Percentiles rank a stretch among this genome's conserved stretches.
These are phyloP conservation scores for Emmonsiellopsis sp. DNA, from an alignment of 2,329 filamentous ascomycete species.

Conservation along the genomic window DNA sequence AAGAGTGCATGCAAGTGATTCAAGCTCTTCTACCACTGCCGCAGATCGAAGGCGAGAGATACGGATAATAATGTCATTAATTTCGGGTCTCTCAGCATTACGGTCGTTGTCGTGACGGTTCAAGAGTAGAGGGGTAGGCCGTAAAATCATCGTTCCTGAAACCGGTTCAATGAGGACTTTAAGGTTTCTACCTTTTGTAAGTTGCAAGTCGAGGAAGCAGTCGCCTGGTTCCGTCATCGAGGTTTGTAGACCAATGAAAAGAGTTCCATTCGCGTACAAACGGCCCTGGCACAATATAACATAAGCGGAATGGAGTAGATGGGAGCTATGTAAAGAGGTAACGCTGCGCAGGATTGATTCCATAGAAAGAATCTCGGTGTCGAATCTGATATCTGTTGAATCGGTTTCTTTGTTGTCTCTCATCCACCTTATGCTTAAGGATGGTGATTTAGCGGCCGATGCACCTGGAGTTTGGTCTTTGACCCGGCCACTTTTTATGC, in stretches of 20 bases:
- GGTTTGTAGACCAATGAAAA: slow-evolving; percentile 49
- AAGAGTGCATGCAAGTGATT: slow-evolving; percentile 25
- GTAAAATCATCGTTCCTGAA: slow-evolving; percentile 65
- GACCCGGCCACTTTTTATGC: slow-evolving; percentile 43
- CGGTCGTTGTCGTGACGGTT: slow-evolving; percentile 55
- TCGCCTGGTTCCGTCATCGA: slow-evolving; percentile 56
- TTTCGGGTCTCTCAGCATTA: slow-evolving; percentile 44
- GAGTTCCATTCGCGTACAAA: slow-evolving; percentile 52
- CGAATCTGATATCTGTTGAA: slow-evolving; percentile 57
- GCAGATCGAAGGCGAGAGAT: slow-evolving; percentile 30
- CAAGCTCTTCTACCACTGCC: slow-evolving; percentile 32
- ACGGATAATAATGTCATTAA: slow-evolving; percentile 31
- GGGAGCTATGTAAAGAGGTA: slow-evolving; percentile 64
- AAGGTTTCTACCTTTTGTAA: slow-evolving; percentile 55
- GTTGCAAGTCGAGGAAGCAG: slow-evolving; percentile 59
- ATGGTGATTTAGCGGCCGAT: slow-evolving; percentile 18
- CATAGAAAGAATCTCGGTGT: slow-evolving; percentile 59
- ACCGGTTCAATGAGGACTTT: slow-evolving; percentile 64
- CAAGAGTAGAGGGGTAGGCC: slow-evolving; percentile 52
- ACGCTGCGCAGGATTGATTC: slow-evolving; percentile 65
- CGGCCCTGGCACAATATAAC: slow-evolving; percentile 50
- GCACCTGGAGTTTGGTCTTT: slow-evolving; percentile 5
- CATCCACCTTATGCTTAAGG: slow-evolving; percentile 61
- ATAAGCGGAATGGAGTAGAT: slow-evolving; percentile 61
- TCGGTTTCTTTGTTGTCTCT: slow-evolving; percentile 62